Base-by-base conservation (phyloP, 495 filamentous ascomycete genomes). In the Penicillium salamii region DNA sequence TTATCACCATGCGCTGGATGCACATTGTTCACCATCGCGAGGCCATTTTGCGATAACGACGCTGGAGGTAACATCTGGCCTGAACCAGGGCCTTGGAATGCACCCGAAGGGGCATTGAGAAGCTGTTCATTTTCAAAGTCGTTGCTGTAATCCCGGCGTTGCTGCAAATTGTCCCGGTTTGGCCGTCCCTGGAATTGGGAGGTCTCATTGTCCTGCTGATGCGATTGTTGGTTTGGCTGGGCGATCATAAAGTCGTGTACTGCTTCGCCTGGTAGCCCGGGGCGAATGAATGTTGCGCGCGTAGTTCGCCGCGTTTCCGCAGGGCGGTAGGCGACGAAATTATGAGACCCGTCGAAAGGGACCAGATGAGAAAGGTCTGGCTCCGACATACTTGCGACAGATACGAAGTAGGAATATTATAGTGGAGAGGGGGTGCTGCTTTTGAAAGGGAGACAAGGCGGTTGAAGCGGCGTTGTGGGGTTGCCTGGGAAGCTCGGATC, bases 381-480 rank as follows among this genome's bases (percentile, higher is more conserved):
- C 33, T 46, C n/a, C 23, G 23, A 26, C 23, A 26, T 26, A 60
- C 60, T n/a, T n/a, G n/a, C n/a, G n/a, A n/a, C n/a, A n/a, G n/a
- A n/a, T n/a, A n/a, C 14, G 26, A 46, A 31, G 24, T 41, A 28
- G 40, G n/a, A 15, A 35, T 14, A 46, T 46, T 14, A 17, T 21
- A 26, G 43, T 51, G 49, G 23, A 45, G 29, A 48, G 32, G 55
- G 57, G 28, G 23, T 53, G 50, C 40, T 56, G 55, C 38, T 52
- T 46, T 49, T 59, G 56, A 55, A 46, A 42, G 43, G 35, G 37
- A 46, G 42, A 45, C 33, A 34, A 38, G 18, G 63, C 63, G 36
- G 62, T 69, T 48, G 72, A 70, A 61, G 61, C 71, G 43, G 52
- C 53, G 46, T 51, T 40, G 49, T 43, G 36, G 35, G 36, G 46